These are phyloP conservation scores for Adansonia gregorii DNA, from an alignment of 441 rosid species.

Conservation along the genomic window DNA sequence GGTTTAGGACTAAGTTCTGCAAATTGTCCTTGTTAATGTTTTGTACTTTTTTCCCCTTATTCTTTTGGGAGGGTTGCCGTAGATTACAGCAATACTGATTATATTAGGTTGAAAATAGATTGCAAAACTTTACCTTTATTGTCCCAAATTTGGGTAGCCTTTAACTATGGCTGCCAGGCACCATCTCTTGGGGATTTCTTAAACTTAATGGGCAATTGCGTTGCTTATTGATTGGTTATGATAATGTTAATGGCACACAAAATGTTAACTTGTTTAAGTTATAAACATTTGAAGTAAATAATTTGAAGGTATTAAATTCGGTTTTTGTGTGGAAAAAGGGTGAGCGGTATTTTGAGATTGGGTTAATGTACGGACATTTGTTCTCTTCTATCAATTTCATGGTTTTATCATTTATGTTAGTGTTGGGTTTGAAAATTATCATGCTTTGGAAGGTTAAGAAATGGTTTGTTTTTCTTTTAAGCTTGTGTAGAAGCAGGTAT, in stretches of 20 bases:
- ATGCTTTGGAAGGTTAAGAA: not conserved
- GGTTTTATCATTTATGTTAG: not conserved
- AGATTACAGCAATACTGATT: not conserved
- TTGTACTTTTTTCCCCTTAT: not conserved
- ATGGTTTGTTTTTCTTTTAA: not conserved
- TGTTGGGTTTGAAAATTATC: not conserved
- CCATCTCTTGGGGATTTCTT: not conserved
- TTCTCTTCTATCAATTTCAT: not conserved
- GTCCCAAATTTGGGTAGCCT: conserved; percentile 18
- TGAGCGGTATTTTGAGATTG: not conserved
- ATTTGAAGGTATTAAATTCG: not conserved
- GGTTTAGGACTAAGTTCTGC: not conserved
- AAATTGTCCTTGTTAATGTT: not conserved
- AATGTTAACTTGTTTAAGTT: not conserved
- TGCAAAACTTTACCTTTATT: not conserved
- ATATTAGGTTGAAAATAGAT: conserved; percentile 4
- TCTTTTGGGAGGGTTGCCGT: not conserved
- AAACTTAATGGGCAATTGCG: not conserved
- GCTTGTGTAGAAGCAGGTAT: not conserved
- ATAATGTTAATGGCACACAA: not conserved
- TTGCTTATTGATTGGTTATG: conserved; percentile 1
- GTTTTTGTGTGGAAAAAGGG: not conserved
- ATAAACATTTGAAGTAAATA: not conserved
- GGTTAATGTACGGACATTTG: not conserved
- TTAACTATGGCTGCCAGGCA: not conserved